A percentile compares a stretch with the other conserved stretches of the same genome.
Evolutionary conservation across 139 green algal species (phyloP).

Genomic region (Volvox reticuliferus): DNA sequence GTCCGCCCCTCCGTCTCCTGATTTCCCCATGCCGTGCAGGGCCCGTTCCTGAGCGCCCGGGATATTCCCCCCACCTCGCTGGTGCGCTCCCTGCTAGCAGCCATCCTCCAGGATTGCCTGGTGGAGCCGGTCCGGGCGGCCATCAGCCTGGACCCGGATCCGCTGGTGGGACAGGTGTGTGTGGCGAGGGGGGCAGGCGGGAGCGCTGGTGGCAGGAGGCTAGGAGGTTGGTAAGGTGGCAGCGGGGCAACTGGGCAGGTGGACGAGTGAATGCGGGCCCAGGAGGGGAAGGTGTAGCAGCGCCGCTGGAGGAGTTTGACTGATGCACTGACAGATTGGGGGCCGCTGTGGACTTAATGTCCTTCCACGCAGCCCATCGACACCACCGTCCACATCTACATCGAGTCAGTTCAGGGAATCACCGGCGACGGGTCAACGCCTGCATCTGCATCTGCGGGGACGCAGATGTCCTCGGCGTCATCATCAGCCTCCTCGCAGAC

Average conservation of each 20-base stretch:
- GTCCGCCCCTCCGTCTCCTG: not conserved
- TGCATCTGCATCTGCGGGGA: not conserved
- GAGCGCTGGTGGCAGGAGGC: not conserved
- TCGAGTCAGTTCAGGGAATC: constrained; percentile 53
- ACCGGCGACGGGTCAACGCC: not conserved
- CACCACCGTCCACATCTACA: constrained; percentile 62
- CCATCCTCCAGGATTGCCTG: constrained; percentile 25
- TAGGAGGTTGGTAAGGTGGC: too few species aligned
- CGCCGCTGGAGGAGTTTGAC: too few species aligned
- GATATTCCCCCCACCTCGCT: constrained; percentile 50
- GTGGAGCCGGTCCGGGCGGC: constrained; percentile 43
- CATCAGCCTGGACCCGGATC: constrained; percentile 59
- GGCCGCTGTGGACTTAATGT: too few species aligned
- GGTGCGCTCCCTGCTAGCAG: constrained; percentile 5
- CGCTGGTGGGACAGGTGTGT: constrained; percentile 55
- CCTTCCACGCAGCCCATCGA: constrained; percentile 53
- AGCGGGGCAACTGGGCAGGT: too few species aligned
- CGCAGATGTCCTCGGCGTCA: not conserved
- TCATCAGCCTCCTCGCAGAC: not conserved
- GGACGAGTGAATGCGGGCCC: too few species aligned
- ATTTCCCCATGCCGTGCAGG: not conserved
- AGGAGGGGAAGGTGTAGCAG: too few species aligned
- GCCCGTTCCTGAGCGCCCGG: constrained; percentile 53
- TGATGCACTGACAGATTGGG: too few species aligned
- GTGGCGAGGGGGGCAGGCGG: not conserved